Base-by-base conservation (phyloP, 768 basidiomycete genomes). In the Russula lepida region DNA sequence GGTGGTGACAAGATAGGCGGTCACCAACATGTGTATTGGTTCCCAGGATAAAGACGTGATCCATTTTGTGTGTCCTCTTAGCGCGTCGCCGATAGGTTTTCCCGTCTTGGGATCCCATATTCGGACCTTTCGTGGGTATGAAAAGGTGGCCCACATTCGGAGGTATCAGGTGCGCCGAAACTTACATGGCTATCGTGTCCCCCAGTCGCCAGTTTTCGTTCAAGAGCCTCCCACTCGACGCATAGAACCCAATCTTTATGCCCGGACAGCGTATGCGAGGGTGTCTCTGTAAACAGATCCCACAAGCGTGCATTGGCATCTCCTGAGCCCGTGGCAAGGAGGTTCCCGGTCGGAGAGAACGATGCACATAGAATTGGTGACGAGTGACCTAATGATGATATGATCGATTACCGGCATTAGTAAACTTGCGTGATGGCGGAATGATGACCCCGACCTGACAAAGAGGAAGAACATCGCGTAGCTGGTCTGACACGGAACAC, bases 231-330 rank as follows among this genome's bases (percentile, higher is more conserved):
- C 95, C 95, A 99, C 69, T 98, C 97, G 5, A 94, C 90, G 67
- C 93, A 98, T 2, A 98, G 79, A 1, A 99, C 93, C 95, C 95
- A 98, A 0, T 94, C 95, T 66, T 85, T 84, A 69, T 99, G 97
- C 0, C 97, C 97, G 0, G 81, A 74, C 19, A 98, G 79, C 15
- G 85, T 87, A 70, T 91, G 88, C 43, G 89, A 91, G 1, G 97
- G 95, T 6, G 84, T 88, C 72, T 98, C 97, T 0, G 90, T 95
- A 68, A 88, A 82, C 52, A 98, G 81, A 72, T 98, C 88, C 97
- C 97, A 98, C 25, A 99, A 74, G 4, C 97, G 83, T 13, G 88
- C 93, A 59, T 87, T 90, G 28, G 89, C 92, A 69, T 98, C 97
- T 1, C 95, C 97, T 0, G 93, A 92, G 2, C 97, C 97, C 0